A percentile compares a stretch with the other conserved stretches of the same genome.
These are phyloP conservation scores for Peronospora destructor DNA, from an alignment of 352 stramenopile genomes.

Conservation along the genomic window DNA sequence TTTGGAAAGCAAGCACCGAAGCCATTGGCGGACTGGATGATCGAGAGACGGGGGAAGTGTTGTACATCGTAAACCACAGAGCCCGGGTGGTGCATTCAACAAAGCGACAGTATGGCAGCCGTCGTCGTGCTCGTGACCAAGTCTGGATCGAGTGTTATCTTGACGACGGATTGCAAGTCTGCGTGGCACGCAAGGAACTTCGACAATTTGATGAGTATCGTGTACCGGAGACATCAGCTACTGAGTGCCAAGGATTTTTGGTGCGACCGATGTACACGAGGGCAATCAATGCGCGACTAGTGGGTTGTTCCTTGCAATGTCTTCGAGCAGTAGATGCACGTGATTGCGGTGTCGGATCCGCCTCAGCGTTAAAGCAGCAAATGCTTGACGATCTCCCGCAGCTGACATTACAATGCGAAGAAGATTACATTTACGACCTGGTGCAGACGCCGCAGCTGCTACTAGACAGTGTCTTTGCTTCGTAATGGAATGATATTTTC, in stretches of 20 bases:
- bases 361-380: slow-evolving; percentile 22
- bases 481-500: not conserved
- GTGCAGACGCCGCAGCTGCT: slow-evolving; percentile 16
- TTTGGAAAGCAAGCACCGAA: slow-evolving; percentile 29
- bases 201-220: slow-evolving; percentile 30
- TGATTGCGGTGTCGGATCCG: slow-evolving; percentile 14
- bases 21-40: slow-evolving; percentile 6
- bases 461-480: too few relatives aligned
- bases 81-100: slow-evolving; percentile 30
- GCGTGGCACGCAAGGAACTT: slow-evolving; percentile 39
- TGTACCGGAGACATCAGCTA: slow-evolving; percentile 19
- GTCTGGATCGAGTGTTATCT: slow-evolving; percentile 45
- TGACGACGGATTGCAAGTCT: slow-evolving; percentile 33
- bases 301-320: slow-evolving; percentile 35
- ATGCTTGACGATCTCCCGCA: slow-evolving; percentile 36
- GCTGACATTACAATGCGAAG: slow-evolving; percentile 41
- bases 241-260: slow-evolving; percentile 35
- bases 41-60: slow-evolving; percentile 13
- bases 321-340: slow-evolving; percentile 30
- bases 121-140: slow-evolving; percentile 18
- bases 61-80: slow-evolving; percentile 30
- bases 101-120: slow-evolving; percentile 15
- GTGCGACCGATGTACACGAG: slow-evolving; percentile 32
- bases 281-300: slow-evolving; percentile 17
- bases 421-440: slow-evolving; percentile 35